Base-by-base conservation (phyloP, 164 flowering plant species). In the Sextonia rubra region DNA sequence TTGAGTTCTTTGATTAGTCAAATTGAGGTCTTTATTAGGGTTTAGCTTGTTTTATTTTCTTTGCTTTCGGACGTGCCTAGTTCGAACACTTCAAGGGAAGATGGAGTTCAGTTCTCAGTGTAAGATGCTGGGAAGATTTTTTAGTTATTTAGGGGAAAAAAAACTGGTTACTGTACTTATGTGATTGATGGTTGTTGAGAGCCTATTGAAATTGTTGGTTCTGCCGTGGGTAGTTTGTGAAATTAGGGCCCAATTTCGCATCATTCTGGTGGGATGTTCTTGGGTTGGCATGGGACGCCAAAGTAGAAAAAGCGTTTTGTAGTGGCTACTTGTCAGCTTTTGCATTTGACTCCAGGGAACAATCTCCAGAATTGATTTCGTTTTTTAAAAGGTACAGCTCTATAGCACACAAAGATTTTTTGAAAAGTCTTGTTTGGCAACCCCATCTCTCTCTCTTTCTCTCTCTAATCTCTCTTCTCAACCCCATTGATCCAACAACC, bases 41-140 rank as follows among this genome's bases (percentile, higher is more conserved):
- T 72, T 44, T 69, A 23, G 60, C 6, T 26, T 60, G 22, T n/a
- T 65, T 14, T 64, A 20, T 15, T 66, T 4, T 64, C 44, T 14
- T 56, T 64, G 60, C 44, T 15, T 22, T 30, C 56, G n/a, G 24
- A 68, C 29, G 14, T 49, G n/a, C 52, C 18, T 72, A 22, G 22
- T 69, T 69, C 69, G 73, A 64, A 64, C 69, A 61, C 17, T 27
- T 65, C 60, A 47, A 55, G 60, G 64, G 69, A 25, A 22, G 27
- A 27, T 69, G 73, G 67, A 69, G 30, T 26, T 64, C 66, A 24
- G 15, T 69, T 73, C 55, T 69, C 47, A 22, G 63, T 69, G 65
- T 64, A 69, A 64, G 58, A 69, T 17, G 29, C 20, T 15, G 58
- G 14, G n/a, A 15, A 27, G 44, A 61, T 23, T 61, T 23, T 61